These are phyloP conservation scores for Sextonia rubra DNA, from an alignment of 164 flowering plant species.

Conservation along the genomic window DNA sequence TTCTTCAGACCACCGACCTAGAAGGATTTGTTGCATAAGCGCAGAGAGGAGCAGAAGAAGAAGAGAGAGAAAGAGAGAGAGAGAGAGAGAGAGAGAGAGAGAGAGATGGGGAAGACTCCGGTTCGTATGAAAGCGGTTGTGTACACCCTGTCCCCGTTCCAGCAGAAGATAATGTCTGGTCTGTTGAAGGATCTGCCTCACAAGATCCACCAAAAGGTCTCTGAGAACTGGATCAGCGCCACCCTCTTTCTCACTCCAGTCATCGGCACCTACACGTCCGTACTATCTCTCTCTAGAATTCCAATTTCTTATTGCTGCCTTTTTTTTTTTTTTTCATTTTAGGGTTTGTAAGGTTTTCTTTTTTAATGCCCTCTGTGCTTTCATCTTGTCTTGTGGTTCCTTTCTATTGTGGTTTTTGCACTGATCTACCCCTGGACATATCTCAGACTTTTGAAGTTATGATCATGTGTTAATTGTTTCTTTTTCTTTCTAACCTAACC, in stretches of 20 bases:
- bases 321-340: no score
- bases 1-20: neutral
- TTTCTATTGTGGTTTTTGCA: no score
- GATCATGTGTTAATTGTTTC: no score
- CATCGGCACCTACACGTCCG: slow-evolving; percentile 54
- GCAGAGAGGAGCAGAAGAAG: neutral
- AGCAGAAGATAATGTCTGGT: slow-evolving; percentile 77
- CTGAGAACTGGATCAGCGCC: slow-evolving; percentile 78
- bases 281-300: slow-evolving; percentile 1
- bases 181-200: slow-evolving; percentile 64
- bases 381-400: no score
- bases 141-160: slow-evolving; percentile 70
- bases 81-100: neutral
- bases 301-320: neutral
- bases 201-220: slow-evolving; percentile 64
- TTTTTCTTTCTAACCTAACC: no score
- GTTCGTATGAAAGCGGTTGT: slow-evolving; percentile 68
- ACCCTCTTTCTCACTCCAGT: slow-evolving; percentile 55
- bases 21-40: neutral
- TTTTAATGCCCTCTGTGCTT: neutral
- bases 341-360: neutral
- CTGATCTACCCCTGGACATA: no score
- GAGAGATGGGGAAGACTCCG: slow-evolving; percentile 59
- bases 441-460: no score
- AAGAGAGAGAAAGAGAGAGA: neutral